Evolutionary conservation across 2,329 filamentous ascomycete species (phyloP).

Genomic region (Botrytis paeoniae): DNA sequence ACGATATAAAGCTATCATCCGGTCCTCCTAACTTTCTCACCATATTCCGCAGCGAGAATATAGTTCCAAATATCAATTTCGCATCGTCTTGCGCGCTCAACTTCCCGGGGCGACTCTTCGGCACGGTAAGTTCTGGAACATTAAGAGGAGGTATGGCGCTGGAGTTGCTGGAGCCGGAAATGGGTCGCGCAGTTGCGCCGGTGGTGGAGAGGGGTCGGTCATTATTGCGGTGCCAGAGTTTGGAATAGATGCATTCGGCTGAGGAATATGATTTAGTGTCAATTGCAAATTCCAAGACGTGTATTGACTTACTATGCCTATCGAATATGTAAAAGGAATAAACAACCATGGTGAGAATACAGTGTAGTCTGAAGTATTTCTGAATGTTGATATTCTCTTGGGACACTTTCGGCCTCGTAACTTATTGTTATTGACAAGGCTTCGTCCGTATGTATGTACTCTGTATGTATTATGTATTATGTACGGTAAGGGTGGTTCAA

Average conservation of each 20-base stretch:
- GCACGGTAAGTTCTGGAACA: conserved; percentile 33
- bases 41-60: conserved; percentile 97
- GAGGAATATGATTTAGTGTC: conserved; percentile 23
- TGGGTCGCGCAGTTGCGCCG: conserved; percentile 47
- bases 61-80: conserved; percentile 94
- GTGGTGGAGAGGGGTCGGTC: conserved; percentile 30
- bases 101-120: conserved; percentile 35
- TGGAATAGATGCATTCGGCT: conserved; percentile 98
- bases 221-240: conserved; percentile 61
- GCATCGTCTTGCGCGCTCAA: conserved; percentile 71
- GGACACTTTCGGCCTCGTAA: neutral
- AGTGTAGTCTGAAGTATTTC: neutral
- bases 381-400: neutral
- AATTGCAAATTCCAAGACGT: conserved; percentile 19
- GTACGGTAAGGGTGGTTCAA: neutral
- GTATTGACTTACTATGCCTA: conserved; percentile 72
- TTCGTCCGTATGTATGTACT: neutral
- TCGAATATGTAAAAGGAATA: conserved; percentile 99
- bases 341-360: conserved; percentile 65
- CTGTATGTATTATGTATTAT: neutral
- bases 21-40: conserved; percentile 89
- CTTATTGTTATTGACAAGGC: neutral
- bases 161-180: conserved; percentile 46
- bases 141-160: conserved; percentile 40
- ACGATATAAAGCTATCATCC: conserved; percentile 92